Conservation (phyloP, 225 moss, liverwort and hornwort genomes). For the Thuidium tamariscinum region DNA sequence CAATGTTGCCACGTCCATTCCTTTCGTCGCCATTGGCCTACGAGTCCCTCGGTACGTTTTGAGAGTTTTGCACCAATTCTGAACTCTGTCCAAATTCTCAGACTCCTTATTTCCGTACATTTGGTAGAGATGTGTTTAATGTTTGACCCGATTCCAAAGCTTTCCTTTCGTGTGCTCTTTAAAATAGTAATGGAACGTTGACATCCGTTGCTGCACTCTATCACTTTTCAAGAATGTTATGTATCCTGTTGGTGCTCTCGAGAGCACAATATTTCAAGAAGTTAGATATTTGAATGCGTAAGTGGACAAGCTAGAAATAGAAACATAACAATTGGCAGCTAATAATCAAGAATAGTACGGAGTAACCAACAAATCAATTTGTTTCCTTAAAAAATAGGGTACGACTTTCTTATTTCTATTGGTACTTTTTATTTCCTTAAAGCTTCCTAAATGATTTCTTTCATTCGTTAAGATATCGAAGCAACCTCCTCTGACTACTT, state of each 20-base stretch:
- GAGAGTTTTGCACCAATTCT: not conserved
- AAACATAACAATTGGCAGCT: not conserved
- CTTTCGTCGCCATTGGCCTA: constrained; percentile 77
- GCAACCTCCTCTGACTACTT: not conserved
- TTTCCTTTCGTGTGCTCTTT: not conserved
- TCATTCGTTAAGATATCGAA: not conserved
- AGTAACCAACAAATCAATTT: not conserved
- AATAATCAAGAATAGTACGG: not conserved
- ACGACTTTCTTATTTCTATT: not conserved
- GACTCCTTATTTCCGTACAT: not conserved
- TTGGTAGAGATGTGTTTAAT: not conserved
- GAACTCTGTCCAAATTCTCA: not conserved
- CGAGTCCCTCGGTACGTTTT: constrained; percentile 64
- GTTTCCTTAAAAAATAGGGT: not conserved
- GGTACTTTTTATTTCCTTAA: not conserved
- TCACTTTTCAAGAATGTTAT: not conserved
- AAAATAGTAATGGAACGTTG: not conserved
- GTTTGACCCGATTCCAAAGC: not conserved
- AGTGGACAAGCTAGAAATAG: not conserved
- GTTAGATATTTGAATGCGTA: not conserved
- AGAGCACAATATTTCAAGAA: not conserved
- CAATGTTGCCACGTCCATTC: constrained; percentile 88
- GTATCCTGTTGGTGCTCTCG: not conserved
- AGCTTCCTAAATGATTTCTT: not conserved
- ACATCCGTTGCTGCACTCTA: not conserved